Percentiles rank a stretch among this genome's conserved stretches.
phyloP scores from a whole-genome alignment of 805 yeast genomes.

The Cephaloascus albidus region DNA sequence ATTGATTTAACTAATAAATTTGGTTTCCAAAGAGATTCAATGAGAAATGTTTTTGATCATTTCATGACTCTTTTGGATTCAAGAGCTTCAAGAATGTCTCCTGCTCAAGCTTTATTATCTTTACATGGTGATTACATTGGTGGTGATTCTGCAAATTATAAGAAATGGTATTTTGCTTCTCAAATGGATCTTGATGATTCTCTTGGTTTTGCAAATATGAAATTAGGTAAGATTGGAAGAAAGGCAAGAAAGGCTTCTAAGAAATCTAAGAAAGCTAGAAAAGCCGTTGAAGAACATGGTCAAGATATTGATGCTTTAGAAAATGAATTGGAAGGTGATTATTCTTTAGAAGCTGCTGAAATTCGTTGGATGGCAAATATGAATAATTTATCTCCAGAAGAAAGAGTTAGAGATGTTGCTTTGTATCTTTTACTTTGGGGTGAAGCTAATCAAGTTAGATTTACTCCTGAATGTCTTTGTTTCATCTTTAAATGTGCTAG shows the following conservation, averaged over 20 bases:
- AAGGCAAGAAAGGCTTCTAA: slow-evolving; percentile 76
- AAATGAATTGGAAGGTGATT: slow-evolving; percentile 71
- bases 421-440: slow-evolving; percentile 77
- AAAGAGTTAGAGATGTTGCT: slow-evolving; percentile 72
- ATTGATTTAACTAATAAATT: slow-evolving; percentile 76
- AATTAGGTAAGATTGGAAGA: slow-evolving; percentile 63
- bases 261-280: slow-evolving; percentile 68
- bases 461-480: slow-evolving; percentile 83
- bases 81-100: slow-evolving; percentile 81
- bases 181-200: slow-evolving; percentile 81
- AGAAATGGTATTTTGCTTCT: slow-evolving; percentile 85
- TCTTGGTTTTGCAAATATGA: slow-evolving; percentile 77
- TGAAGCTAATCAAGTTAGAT: slow-evolving; percentile 91
- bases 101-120: slow-evolving; percentile 75
- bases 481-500: slow-evolving; percentile 91
- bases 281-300: slow-evolving; percentile 59
- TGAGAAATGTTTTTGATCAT: slow-evolving; percentile 87
- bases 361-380: slow-evolving; percentile 81
- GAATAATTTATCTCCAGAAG: slow-evolving; percentile 65
- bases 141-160: slow-evolving; percentile 78
- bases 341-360: slow-evolving; percentile 75
- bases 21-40: slow-evolving; percentile 88
- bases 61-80: slow-evolving; percentile 80
- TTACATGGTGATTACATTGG: slow-evolving; percentile 85
- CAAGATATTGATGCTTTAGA: slow-evolving; percentile 54